Conservation (phyloP, 1,284 basidiomycete genomes). For the Ceratobasidium sp. region DNA sequence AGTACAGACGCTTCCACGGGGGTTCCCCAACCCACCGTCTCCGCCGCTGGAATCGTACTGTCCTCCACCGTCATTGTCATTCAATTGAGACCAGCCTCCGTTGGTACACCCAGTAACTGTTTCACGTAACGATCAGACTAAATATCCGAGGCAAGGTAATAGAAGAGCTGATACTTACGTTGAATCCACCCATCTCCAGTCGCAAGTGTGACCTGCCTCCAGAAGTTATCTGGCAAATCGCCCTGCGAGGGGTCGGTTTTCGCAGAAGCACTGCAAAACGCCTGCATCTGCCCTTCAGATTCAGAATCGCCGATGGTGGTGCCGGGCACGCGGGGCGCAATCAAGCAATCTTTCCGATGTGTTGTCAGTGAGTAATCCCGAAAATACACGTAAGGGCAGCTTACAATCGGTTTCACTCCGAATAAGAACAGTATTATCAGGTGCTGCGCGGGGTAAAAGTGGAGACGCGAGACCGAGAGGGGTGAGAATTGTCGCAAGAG, state of each 20-base stretch:
- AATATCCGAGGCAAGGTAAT: constrained; percentile 13
- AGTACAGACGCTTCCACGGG: constrained; percentile 43
- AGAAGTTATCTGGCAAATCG: constrained; percentile 40
- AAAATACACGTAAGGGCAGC: neutral
- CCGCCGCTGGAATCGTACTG: constrained; percentile 48
- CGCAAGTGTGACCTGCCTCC: constrained; percentile 37
- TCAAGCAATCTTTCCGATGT: neutral
- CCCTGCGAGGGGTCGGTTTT: constrained; percentile 21
- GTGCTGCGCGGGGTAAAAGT: neutral
- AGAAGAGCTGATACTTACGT: constrained; percentile 5
- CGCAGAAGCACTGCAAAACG: constrained; percentile 37
- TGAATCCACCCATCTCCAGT: constrained; percentile 39
- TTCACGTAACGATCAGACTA: neutral
- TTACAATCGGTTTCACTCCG: neutral
- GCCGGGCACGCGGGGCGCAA: constrained; percentile 26
- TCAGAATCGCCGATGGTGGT: constrained; percentile 40
- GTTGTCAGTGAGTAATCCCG: neutral
- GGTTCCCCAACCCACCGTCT: constrained; percentile 45
- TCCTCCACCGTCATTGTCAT: constrained; percentile 44
- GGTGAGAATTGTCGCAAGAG: neutral
- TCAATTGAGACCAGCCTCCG: constrained; percentile 29
- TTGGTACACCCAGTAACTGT: constrained; percentile 39
- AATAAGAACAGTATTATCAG: neutral
- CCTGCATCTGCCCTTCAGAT: constrained; percentile 35
- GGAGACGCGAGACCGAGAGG: neutral